phyloP scores from a whole-genome alignment of 352 stramenopile genomes.

The Globisporangium perplexum region DNA sequence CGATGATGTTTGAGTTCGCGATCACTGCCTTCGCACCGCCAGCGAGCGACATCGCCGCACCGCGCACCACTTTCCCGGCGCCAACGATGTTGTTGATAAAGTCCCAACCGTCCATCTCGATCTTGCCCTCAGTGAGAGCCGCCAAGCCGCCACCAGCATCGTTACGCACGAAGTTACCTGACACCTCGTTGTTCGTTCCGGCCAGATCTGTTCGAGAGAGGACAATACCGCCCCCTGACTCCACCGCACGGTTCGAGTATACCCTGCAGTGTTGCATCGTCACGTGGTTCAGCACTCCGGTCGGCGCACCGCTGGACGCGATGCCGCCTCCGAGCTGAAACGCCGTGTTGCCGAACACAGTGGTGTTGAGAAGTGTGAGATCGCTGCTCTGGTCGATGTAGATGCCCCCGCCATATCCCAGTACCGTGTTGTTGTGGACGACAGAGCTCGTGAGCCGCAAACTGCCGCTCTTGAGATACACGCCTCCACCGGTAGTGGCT shows the following conservation, averaged over 20 bases:
- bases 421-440: slow-evolving; percentile 1
- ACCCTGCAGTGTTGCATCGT: slow-evolving; percentile 19
- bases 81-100: slow-evolving; percentile 34
- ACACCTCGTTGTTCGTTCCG: slow-evolving; percentile 16
- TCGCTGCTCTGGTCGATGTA: slow-evolving; percentile 17
- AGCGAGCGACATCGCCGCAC: slow-evolving; percentile 20
- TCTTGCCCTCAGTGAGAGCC: slow-evolving; percentile 11
- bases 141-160: slow-evolving; percentile 25
- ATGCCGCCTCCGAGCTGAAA: slow-evolving; percentile 22
- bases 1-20: slow-evolving; percentile 21
- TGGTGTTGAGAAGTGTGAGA: slow-evolving; percentile 16
- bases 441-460: slow-evolving; percentile 15
- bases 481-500: slow-evolving; percentile 17
- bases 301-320: slow-evolving; percentile 10
- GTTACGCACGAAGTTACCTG: slow-evolving; percentile 13
- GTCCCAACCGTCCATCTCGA: slow-evolving; percentile 20
- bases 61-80: slow-evolving; percentile 12
- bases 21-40: slow-evolving; percentile 19
- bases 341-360: slow-evolving; percentile 23
- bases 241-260: slow-evolving; percentile 18
- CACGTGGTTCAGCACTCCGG: slow-evolving; percentile 9
- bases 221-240: slow-evolving; percentile 21
- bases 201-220: slow-evolving; percentile 22
- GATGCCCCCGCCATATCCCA: slow-evolving; percentile 20
- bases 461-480: slow-evolving; percentile 18